Base-by-base conservation (phyloP, 805 yeast species). In the Candida corydali region DNA sequence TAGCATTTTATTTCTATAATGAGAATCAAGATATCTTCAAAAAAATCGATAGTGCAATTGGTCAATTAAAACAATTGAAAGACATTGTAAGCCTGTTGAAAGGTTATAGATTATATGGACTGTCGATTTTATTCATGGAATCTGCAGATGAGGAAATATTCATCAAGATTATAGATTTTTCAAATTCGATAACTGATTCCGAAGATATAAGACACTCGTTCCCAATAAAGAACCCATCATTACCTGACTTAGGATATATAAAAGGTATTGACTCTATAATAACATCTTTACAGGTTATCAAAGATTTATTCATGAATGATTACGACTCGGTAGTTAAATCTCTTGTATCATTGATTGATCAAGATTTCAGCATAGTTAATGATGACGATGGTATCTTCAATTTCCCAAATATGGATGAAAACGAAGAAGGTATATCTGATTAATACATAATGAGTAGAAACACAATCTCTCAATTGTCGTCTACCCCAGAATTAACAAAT, bases 81-180 rank as follows among this genome's bases (percentile, higher is more conserved):
- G 47, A 51, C 2, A 76, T 82, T 15, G 75, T 89, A 38, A 46
- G 54, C 4, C 61, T 65, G 29, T 67, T 93, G 33, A 64, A 66
- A 11, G 89, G 91, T 7, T 93, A 88, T 58, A 69, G 99, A 43
- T 72, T 93, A 52, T 93, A 93, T 58, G 99, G 98, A 1, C 83
- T 96, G 1, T 83, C 95, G 5, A 66, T 93, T 40, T 66, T 93
- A 46, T 68, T 93, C 46, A 86, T 93, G 80, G 91, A 91, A 58
- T 98, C 93, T 53, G 94, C 88, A 9, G 42, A 43, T 25, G 27
- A 34, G 4, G 48, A 46, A 12, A 45, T 65, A 29, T 54, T 52
- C 42, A 78, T 88, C n/a, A 77, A 88, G 44, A 73, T 94, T 38
- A 93, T 93, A 47, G 99, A 93, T 62, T 93, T 93, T 70, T 98